phyloP scores from a whole-genome alignment of 2,329 filamentous ascomycete genomes.

The Aureobasidium vineae region DNA sequence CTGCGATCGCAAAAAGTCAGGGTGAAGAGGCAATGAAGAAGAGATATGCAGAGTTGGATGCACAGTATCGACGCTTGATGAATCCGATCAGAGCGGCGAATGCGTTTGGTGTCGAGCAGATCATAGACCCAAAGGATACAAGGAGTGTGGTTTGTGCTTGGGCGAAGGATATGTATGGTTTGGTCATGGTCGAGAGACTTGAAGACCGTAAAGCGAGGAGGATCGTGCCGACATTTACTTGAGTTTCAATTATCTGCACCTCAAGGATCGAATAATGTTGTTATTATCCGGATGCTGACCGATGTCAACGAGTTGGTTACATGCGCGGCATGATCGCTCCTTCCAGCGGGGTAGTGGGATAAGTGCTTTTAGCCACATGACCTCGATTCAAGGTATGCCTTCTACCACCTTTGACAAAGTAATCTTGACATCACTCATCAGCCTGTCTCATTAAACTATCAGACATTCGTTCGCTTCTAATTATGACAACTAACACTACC shows the following conservation, averaged over 20 bases:
- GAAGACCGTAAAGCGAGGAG: conserved; percentile 2
- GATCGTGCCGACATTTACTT: conserved; percentile 5
- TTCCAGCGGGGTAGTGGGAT: too few relatives aligned
- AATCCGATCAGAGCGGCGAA: conserved; percentile 65
- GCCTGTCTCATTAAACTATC: not conserved
- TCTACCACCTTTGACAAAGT: too few relatives aligned
- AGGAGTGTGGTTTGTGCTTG: conserved; percentile 56
- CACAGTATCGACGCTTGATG: conserved; percentile 61
- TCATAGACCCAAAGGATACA: conserved; percentile 62
- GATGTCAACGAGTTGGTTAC: too few relatives aligned
- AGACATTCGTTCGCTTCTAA: not conserved
- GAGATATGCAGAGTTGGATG: conserved; percentile 57
- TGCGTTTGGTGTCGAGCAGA: conserved; percentile 63
- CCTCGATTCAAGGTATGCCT: too few relatives aligned
- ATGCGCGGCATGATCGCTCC: too few relatives aligned
- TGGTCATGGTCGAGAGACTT: conserved; percentile 34
- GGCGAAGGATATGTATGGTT: conserved; percentile 49
- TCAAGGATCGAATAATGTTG: too few relatives aligned
- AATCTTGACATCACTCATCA: not conserved
- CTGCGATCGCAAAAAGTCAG: conserved; percentile 52
- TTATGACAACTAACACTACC: not conserved
- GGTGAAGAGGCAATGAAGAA: conserved; percentile 50
- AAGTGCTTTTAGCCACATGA: too few relatives aligned
- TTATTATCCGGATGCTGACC: too few relatives aligned
- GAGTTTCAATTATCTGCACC: too few relatives aligned